phyloP scores from a whole-genome alignment of 108 stramenopile species.

The Pseudonitzschia multiseries region DNA sequence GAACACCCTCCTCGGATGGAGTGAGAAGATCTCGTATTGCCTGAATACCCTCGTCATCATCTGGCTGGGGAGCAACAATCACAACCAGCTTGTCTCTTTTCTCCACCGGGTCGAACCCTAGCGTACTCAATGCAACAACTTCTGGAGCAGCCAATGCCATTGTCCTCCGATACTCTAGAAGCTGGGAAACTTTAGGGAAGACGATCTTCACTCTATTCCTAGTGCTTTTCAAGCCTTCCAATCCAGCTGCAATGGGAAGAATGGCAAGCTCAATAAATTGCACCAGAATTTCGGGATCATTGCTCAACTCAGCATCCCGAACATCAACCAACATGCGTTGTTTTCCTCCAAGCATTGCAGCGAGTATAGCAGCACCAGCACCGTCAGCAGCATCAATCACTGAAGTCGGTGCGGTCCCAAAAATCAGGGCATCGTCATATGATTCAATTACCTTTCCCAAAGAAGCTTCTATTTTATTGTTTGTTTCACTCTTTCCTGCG shows the following conservation, averaged over 20 bases:
- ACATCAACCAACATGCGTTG: slow-evolving; percentile 91
- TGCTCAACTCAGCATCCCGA: slow-evolving; percentile 83
- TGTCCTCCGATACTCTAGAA: slow-evolving; percentile 71
- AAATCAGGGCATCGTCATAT: slow-evolving; percentile 79
- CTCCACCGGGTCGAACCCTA: slow-evolving; percentile 85
- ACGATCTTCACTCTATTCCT: slow-evolving; percentile 89
- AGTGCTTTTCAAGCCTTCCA: slow-evolving; percentile 66
- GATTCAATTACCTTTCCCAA: slow-evolving; percentile 32
- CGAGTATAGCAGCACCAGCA: slow-evolving; percentile 81
- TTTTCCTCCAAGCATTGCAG: slow-evolving; percentile 81
- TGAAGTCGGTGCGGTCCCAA: slow-evolving; percentile 81
- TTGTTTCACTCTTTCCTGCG: not conserved
- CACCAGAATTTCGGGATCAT: slow-evolving; percentile 73
- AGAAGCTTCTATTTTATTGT: slow-evolving; percentile 5
- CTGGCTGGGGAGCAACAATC: slow-evolving; percentile 81
- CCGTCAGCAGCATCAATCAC: slow-evolving; percentile 88
- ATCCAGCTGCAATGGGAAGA: slow-evolving; percentile 82
- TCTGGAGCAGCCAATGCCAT: slow-evolving; percentile 88
- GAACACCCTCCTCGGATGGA: slow-evolving; percentile 38
- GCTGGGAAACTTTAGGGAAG: slow-evolving; percentile 86
- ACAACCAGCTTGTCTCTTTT: slow-evolving; percentile 82
- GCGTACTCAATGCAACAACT: slow-evolving; percentile 79
- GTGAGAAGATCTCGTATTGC: slow-evolving; percentile 70
- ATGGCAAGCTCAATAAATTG: slow-evolving; percentile 87
- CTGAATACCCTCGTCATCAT: slow-evolving; percentile 68